Conservation (phyloP, 371 early-diverging fungal species). For the Syncephalis plumigaleata region DNA sequence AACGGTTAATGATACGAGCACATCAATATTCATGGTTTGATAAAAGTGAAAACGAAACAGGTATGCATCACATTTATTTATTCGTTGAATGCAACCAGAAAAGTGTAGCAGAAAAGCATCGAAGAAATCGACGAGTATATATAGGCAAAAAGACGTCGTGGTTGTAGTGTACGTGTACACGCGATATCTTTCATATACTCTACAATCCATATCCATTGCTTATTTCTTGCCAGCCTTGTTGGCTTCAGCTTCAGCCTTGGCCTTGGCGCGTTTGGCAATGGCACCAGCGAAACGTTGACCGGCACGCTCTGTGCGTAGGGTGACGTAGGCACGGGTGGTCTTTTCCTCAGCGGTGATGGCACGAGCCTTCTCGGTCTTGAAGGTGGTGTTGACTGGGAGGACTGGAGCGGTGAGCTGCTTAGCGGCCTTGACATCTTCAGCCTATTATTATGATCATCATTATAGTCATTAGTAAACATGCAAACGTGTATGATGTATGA, state of each 20-base stretch:
- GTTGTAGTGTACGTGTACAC: no score
- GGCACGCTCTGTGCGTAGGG: constrained; percentile 81
- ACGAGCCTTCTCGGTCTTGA: constrained; percentile 54
- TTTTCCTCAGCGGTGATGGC: constrained; percentile 76
- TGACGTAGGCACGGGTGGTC: constrained; percentile 58
- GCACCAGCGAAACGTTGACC: constrained; percentile 67
- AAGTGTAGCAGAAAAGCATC: no score
- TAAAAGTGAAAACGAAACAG: no score
- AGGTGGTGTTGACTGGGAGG: constrained; percentile 54
- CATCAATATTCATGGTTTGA: no score
- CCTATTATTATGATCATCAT: constrained; percentile 13
- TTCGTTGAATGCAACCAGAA: no score
- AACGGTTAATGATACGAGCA: no score
- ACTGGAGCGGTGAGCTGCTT: constrained; percentile 54
- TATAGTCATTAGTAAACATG: neutral
- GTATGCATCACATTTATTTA: no score
- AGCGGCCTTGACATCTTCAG: constrained; percentile 44
- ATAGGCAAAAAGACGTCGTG: no score
- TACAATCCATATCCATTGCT: neutral
- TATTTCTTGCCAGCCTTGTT: constrained; percentile 53
- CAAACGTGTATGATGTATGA: no score
- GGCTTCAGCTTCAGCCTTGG: constrained; percentile 73
- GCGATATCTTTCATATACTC: no score
- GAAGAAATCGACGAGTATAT: no score
- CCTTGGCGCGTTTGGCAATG: constrained; percentile 64